Base-by-base conservation (phyloP, 768 basidiomycete genomes). In the Trametes gibbosa region DNA sequence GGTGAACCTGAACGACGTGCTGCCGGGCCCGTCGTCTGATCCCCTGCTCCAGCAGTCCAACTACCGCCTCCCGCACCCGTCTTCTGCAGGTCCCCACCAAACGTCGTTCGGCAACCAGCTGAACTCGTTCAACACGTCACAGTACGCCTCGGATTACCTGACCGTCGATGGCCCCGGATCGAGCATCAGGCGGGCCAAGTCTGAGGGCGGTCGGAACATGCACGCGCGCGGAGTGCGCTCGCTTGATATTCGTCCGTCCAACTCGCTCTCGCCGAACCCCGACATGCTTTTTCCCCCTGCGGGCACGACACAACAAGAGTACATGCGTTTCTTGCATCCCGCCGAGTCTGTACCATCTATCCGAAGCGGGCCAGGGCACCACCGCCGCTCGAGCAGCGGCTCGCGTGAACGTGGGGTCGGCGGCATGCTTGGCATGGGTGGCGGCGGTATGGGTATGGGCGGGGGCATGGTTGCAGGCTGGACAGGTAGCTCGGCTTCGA, bases 191-290 rank as follows among this genome's bases (percentile, higher is more conserved):
- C 78, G 85, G 19, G 73, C 74, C 50, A 80, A 78, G 62, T 83
- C 82, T 10, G 83, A 84, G 55, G 68, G 71, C 56, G 73, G 76
- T 19, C 72, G 75, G n/a, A 41, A 40, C 69, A 70, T 8, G 68
- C 50, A 14, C 80, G 81, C 51, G 74, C 76, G 87, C 16, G 76
- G 77, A 19, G 81, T 80, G 32, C 83, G 85, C 61, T 84, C 83
- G 40, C 88, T 90, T 69, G 89, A 89, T 66, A 74, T 86, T 40
- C 71, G 69, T 25, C 71, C 34, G 76, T 80, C 70, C 73, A 70
- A 57, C 68, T 19, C 56, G 17, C 46, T 63, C 49, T 62, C 56
- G 17, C 62, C 21, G 17, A 58, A 42, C 50, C 21, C 49, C 21
- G 55, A 53, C 39, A 59, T 65, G 56, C 29, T 67, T 25, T 70